phyloP scores from a whole-genome alignment of 2,329 filamentous ascomycete species.

The Aspergillus sp. region DNA sequence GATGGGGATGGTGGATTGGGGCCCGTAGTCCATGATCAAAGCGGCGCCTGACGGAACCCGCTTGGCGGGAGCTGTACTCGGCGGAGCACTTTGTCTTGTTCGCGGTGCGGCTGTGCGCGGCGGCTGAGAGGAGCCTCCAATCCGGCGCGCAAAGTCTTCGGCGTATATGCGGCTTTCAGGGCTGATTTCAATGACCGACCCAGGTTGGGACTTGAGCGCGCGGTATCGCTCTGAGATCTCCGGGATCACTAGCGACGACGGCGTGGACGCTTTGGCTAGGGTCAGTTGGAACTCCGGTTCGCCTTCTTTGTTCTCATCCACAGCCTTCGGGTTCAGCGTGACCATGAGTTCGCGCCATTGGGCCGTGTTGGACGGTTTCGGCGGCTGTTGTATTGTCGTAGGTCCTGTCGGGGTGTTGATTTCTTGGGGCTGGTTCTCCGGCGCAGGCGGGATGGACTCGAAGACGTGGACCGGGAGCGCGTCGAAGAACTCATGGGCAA shows the following conservation, averaged over 20 bases:
- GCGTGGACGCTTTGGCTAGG: constrained; percentile 63
- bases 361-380: constrained; percentile 33
- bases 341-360: constrained; percentile 82
- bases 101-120: constrained; percentile 11
- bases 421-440: constrained; percentile 37
- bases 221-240: constrained; percentile 71
- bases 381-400: constrained; percentile 35
- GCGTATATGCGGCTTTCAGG: constrained; percentile 77
- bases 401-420: constrained; percentile 42
- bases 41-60: constrained; percentile 66
- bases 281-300: constrained; percentile 82
- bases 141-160: constrained; percentile 70
- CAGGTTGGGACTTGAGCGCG: constrained; percentile 56
- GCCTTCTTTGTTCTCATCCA: constrained; percentile 39
- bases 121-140: constrained; percentile 56
- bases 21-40: constrained; percentile 92
- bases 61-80: constrained; percentile 43
- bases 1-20: constrained; percentile 64
- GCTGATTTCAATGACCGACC: constrained; percentile 76
- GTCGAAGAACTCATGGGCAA: constrained; percentile 98
- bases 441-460: constrained; percentile 56
- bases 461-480: constrained; percentile 94
- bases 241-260: constrained; percentile 76
- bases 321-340: constrained; percentile 52
- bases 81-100: constrained; percentile 6